A percentile compares a stretch with the other conserved stretches of the same genome.
These are phyloP conservation scores for Elsinoe fawcettii DNA, from an alignment of 2,329 filamentous ascomycete species.

Conservation along the genomic window DNA sequence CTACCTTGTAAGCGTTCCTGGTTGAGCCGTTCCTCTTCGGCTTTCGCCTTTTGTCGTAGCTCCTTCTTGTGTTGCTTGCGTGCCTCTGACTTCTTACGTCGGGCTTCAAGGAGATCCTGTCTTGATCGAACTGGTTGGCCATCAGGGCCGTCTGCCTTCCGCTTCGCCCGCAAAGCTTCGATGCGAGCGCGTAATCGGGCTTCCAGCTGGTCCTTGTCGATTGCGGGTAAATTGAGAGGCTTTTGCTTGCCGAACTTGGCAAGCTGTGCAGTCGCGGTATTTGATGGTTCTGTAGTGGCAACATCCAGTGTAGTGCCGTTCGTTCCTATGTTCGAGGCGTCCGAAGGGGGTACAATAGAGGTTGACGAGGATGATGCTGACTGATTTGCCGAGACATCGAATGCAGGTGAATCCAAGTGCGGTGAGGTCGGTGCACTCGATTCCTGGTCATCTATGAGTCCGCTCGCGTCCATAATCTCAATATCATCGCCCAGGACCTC, in stretches of 20 bases:
- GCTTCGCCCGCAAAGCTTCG: constrained; percentile 71
- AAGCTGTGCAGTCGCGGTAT: constrained; percentile 22
- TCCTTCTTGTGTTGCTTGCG: constrained; percentile 86
- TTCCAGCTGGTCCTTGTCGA: constrained; percentile 66
- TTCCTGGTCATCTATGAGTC: constrained; percentile 19
- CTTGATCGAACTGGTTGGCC: constrained; percentile 76
- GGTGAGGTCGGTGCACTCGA: constrained; percentile 31
- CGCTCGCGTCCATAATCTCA: constrained; percentile 20
- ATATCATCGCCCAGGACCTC: constrained; percentile 23
- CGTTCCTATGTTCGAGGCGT: constrained; percentile 10
- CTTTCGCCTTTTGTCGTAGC: constrained; percentile 64
- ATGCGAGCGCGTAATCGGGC: constrained; percentile 75
- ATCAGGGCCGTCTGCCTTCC: constrained; percentile 79
- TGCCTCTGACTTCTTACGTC: constrained; percentile 78
- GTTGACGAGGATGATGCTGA: constrained; percentile 41
- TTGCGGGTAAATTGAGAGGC: constrained; percentile 40
- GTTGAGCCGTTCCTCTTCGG: constrained; percentile 62
- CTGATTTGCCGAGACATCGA: constrained; percentile 32
- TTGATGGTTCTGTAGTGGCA: constrained; percentile 5
- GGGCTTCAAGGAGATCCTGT: constrained; percentile 83
- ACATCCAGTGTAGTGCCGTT: constrained; percentile 17
- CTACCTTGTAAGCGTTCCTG: constrained; percentile 51
- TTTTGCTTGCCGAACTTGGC: constrained; percentile 22
- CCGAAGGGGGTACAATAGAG: constrained; percentile 35
- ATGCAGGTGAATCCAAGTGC: constrained; percentile 33